phyloP scores from a whole-genome alignment of 2,329 filamentous ascomycete species.

The Colletotrichum musicola region DNA sequence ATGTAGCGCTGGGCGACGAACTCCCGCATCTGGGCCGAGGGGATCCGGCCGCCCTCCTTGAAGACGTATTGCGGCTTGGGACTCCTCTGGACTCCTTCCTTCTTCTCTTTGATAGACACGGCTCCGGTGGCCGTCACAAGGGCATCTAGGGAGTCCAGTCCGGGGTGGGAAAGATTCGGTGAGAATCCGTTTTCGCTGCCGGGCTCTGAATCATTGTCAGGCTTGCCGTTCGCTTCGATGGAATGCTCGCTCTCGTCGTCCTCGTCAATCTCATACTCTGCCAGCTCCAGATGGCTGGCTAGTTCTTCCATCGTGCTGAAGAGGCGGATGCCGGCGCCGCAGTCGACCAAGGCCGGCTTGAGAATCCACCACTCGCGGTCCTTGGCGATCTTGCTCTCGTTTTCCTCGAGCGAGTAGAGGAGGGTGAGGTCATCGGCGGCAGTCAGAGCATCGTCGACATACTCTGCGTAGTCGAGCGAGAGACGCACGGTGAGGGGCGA shows the following conservation, averaged over 20 bases:
- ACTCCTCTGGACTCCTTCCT: background rate
- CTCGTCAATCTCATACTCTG: constrained; percentile 47
- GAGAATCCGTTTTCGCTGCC: constrained; percentile 35
- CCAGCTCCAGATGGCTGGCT: constrained; percentile 50
- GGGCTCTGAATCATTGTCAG: constrained; percentile 13
- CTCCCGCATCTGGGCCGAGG: constrained; percentile 52
- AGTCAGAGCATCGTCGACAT: constrained; percentile 52
- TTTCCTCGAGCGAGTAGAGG: constrained; percentile 51
- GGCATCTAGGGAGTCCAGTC: constrained; percentile 46
- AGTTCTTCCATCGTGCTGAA: constrained; percentile 54
- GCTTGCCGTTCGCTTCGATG: constrained; percentile 14
- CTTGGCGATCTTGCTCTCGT: constrained; percentile 43
- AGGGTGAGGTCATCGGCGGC: constrained; percentile 52
- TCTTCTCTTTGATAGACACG: constrained; percentile 34
- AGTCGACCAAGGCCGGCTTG: constrained; percentile 54
- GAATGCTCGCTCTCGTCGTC: constrained; percentile 43
- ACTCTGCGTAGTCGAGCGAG: constrained; percentile 54
- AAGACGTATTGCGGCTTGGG: constrained; percentile 44
- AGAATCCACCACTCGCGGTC: constrained; percentile 56
- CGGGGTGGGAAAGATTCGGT: constrained; percentile 44
- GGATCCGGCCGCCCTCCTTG: constrained; percentile 50
- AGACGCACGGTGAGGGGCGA: constrained; percentile 50
- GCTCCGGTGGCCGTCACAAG: constrained; percentile 47
- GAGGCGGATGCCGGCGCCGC: constrained; percentile 54
- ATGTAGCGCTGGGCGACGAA: constrained; percentile 55